These are phyloP conservation scores for Eucalyptus urophylla DNA, from an alignment of 345 rosid species.

Conservation along the genomic window DNA sequence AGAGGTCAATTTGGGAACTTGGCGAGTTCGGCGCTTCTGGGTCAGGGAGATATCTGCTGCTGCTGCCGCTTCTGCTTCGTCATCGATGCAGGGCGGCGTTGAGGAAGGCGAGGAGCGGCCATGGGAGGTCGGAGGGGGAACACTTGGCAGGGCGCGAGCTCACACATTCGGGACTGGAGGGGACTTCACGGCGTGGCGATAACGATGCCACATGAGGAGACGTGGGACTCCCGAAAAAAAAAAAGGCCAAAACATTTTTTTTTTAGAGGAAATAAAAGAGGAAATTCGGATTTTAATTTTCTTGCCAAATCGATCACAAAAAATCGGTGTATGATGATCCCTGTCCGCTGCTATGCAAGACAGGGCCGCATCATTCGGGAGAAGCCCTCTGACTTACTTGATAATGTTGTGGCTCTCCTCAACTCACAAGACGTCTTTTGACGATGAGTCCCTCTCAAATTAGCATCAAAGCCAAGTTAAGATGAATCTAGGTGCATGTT, in stretches of 20 bases:
- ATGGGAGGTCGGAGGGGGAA: not conserved
- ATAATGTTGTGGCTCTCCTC: accelerated
- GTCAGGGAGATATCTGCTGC: not conserved
- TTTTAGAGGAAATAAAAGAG: not conserved
- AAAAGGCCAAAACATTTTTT: no score
- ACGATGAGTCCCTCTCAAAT: accelerated
- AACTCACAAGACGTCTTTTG: no score
- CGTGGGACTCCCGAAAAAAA: not conserved
- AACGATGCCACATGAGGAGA: not conserved
- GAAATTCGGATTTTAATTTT: not conserved
- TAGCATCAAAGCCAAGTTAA: accelerated
- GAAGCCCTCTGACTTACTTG: no score
- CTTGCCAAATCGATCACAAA: not conserved
- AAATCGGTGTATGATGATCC: no score
- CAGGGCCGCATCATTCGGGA: no score
- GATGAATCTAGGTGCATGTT: accelerated
- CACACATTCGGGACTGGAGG: not conserved
- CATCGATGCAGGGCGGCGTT: not conserved
- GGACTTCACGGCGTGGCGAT: not conserved
- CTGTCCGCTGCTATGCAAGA: accelerated
- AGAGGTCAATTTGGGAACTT: not conserved
- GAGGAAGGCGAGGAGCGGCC: not conserved
- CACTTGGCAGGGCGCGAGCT: not conserved
- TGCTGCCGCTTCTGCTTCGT: not conserved
- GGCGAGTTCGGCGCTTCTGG: not conserved